Evolutionary conservation across 192 early-diverging fungal genomes (phyloP).

Genomic region (Umbelopsis isabellina): DNA sequence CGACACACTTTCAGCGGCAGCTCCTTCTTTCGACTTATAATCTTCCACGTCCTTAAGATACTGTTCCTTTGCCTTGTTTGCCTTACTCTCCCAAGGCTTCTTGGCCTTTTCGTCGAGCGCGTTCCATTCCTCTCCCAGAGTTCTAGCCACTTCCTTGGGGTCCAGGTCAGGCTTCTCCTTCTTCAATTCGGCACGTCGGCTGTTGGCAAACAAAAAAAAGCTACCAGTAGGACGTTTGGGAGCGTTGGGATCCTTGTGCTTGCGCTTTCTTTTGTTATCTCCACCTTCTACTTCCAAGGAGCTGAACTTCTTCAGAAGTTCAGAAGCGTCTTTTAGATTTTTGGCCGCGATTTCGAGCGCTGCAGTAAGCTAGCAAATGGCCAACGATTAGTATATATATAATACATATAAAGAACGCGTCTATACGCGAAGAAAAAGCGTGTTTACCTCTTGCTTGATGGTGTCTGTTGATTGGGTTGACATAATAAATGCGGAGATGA

Average conservation of each 20-base stretch:
- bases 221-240: constrained; percentile 89
- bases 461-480: not conserved
- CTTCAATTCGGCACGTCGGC: constrained; percentile 72
- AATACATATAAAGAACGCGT: not conserved
- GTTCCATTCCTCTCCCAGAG: constrained; percentile 19
- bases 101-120: not conserved
- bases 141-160: constrained; percentile 22
- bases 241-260: constrained; percentile 70
- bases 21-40: not conserved
- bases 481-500: constrained; percentile 15
- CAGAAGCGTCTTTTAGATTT: not conserved
- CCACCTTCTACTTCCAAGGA: constrained; percentile 20
- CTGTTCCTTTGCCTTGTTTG: constrained; percentile 13
- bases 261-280: constrained; percentile 33
- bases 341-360: constrained; percentile 12
- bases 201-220: constrained; percentile 86
- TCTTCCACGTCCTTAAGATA: constrained; percentile 1
- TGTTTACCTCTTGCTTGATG: constrained; percentile 14
- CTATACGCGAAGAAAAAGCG: constrained; percentile 11
- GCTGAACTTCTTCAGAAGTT: constrained; percentile 8
- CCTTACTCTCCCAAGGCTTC: constrained; percentile 14
- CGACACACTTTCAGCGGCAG: not conserved
- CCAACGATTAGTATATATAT: not conserved
- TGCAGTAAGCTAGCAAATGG: not conserved
- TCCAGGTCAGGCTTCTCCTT: constrained; percentile 70